Evolutionary conservation across 2,329 filamentous ascomycete species (phyloP).

Genomic region (Plenodomus biglobosus): DNA sequence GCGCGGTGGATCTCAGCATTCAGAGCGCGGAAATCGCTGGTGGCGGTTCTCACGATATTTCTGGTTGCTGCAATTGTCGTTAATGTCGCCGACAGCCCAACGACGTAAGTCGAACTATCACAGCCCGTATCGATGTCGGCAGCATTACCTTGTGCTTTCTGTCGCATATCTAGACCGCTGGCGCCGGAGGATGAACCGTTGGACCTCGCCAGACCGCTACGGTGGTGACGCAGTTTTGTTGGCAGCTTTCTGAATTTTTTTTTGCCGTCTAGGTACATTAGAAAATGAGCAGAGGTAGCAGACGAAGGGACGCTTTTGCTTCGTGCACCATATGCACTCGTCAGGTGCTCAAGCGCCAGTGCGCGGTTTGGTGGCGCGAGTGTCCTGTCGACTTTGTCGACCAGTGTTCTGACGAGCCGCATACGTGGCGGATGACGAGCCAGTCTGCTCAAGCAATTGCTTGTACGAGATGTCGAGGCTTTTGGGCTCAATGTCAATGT

Average conservation of each 20-base stretch:
- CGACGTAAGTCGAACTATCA: too few relatives aligned
- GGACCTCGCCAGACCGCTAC: too few relatives aligned
- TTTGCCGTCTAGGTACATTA: slow-evolving; percentile 4
- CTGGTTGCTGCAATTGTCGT: background rate
- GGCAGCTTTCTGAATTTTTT: background rate
- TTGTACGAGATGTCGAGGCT: slow-evolving; percentile 11
- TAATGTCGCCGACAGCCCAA: background rate
- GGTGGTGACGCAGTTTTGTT: too few relatives aligned
- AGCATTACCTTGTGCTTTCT: background rate
- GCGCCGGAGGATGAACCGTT: background rate
- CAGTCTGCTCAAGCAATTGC: slow-evolving; percentile 2
- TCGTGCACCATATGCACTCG: slow-evolving; percentile 6
- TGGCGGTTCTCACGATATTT: too few relatives aligned
- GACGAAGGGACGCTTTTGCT: slow-evolving; percentile 4
- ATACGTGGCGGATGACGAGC: slow-evolving; percentile 2
- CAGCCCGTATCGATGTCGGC: background rate
- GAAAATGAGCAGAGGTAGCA: slow-evolving; percentile 8
- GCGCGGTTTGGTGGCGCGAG: too few relatives aligned
- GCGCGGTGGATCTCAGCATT: too few relatives aligned
- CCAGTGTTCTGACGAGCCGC: background rate
- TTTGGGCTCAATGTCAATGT: slow-evolving; percentile 5
- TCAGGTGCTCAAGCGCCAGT: too few relatives aligned
- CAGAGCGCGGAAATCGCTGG: too few relatives aligned
- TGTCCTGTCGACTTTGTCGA: too few relatives aligned
- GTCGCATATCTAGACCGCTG: background rate